Percentiles rank a stretch among this genome's conserved stretches.
Conservation (phyloP, 1,139 yeast genomes). For the Scheffersomyces parashehatae region DNA sequence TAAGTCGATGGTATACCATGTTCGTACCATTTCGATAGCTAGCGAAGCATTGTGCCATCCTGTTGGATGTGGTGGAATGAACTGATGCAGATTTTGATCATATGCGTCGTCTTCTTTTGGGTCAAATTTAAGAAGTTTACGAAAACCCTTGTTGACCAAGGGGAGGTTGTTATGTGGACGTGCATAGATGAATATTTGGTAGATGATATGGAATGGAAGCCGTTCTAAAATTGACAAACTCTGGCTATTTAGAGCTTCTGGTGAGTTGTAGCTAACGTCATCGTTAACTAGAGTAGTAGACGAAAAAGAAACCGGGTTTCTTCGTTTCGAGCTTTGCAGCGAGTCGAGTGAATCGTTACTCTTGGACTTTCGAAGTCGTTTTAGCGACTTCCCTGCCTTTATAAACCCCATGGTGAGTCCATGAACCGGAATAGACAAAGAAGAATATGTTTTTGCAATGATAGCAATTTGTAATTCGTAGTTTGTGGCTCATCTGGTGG, state of each 20-base stretch:
- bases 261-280: not conserved
- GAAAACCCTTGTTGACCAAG: conserved; percentile 24
- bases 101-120: conserved; percentile 2
- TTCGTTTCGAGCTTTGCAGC: not conserved
- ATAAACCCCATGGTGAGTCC: conserved; percentile 30
- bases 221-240: conserved; percentile 10
- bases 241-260: not conserved
- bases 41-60: conserved; percentile 11
- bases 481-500: too few species aligned
- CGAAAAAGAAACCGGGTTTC: not conserved
- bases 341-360: not conserved
- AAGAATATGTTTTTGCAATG: too few species aligned
- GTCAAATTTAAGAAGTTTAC: conserved; percentile 20
- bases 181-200: conserved; percentile 29
- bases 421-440: too few species aligned
- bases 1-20: conserved; percentile 11
- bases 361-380: conserved; percentile 3
- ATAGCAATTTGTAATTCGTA: too few species aligned
- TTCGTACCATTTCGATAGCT: conserved; percentile 11
- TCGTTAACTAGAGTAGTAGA: too few species aligned
- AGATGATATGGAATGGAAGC: conserved; percentile 36
- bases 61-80: not conserved
- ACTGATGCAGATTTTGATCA: too few species aligned
- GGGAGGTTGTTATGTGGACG: conserved; percentile 32
- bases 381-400: conserved; percentile 23